Evolutionary conservation across 306 rosid species (phyloP).

Genomic region (Alnus rubra): DNA sequence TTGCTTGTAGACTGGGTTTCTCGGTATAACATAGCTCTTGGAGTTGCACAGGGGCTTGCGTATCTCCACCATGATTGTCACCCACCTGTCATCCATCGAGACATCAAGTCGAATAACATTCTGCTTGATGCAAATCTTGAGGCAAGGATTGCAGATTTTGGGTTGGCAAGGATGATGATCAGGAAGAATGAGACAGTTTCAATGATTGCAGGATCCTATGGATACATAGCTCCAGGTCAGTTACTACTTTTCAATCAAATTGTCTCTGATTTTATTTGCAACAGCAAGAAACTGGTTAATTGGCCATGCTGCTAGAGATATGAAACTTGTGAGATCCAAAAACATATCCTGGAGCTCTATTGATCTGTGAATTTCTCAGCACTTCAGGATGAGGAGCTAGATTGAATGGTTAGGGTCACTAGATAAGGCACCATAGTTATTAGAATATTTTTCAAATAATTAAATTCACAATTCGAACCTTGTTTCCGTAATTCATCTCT

Average conservation of each 20-base stretch:
- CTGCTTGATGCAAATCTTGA: slow-evolving; percentile 89
- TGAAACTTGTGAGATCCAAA: not conserved
- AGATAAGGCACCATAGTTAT: too few relatives aligned
- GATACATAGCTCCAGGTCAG: slow-evolving; percentile 98
- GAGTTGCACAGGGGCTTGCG: slow-evolving; percentile 90
- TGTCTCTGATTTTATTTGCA: not conserved
- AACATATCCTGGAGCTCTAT: not conserved
- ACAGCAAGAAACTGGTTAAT: not conserved
- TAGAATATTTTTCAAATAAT: too few relatives aligned
- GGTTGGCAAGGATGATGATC: slow-evolving; percentile 90
- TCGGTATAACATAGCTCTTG: slow-evolving; percentile 82
- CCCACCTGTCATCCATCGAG: slow-evolving; percentile 89
- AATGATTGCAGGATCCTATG: slow-evolving; percentile 94
- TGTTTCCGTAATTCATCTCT: too few relatives aligned
- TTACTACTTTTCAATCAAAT: slow-evolving; percentile 8
- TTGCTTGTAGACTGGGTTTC: slow-evolving; percentile 93
- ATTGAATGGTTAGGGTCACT: too few relatives aligned
- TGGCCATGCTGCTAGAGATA: not conserved
- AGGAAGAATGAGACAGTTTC: slow-evolving; percentile 88
- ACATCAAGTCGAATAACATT: slow-evolving; percentile 86
- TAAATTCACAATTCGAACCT: too few relatives aligned
- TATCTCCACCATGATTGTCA: slow-evolving; percentile 95
- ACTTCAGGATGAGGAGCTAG: not conserved
- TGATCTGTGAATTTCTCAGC: not conserved
- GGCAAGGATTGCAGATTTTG: slow-evolving; percentile 89